A percentile compares a stretch with the other conserved stretches of the same genome.
Evolutionary conservation across 1,284 basidiomycete species (phyloP).

Genomic region (Phylloporus gajari): DNA sequence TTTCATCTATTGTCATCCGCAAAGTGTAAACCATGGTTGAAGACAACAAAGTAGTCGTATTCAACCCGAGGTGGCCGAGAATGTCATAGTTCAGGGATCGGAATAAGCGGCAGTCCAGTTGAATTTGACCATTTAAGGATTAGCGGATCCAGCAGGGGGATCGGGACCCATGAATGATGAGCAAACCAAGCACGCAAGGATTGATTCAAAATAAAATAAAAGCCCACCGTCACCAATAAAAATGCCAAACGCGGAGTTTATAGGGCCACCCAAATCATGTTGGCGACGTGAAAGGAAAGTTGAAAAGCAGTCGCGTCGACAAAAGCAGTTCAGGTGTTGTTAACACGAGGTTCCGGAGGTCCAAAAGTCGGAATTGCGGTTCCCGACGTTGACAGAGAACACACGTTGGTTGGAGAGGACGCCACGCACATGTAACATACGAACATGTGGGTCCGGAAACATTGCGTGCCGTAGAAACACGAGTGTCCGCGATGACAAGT

Average conservation of each 20-base stretch:
- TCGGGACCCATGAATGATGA: constrained; percentile 15
- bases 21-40: constrained; percentile 19
- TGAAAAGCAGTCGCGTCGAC: constrained; percentile 11
- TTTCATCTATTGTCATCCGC: constrained; percentile 68
- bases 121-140: constrained; percentile 26
- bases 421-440: constrained; percentile 21
- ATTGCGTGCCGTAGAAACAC: constrained; percentile 26
- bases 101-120: constrained; percentile 18
- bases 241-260: constrained; percentile 3
- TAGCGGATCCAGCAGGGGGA: constrained; percentile 2
- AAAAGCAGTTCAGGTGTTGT: constrained; percentile 16
- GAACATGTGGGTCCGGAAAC: constrained; percentile 31
- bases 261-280: constrained; percentile 4
- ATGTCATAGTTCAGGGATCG: constrained; percentile 18
- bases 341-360: constrained; percentile 43
- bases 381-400: constrained; percentile 16
- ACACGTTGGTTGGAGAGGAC: constrained; percentile 7
- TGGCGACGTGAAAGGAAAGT: constrained; percentile 8
- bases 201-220: constrained; percentile 13
- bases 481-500: constrained; percentile 7
- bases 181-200: constrained; percentile 11
- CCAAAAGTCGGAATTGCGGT: constrained; percentile 37
- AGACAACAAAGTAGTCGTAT: constrained; percentile 14
- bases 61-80: constrained; percentile 11
- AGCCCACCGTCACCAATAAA: constrained; percentile 14